phyloP scores from a whole-genome alignment of 108 stramenopile genomes.

The Cylindrotheca fusiformis region DNA sequence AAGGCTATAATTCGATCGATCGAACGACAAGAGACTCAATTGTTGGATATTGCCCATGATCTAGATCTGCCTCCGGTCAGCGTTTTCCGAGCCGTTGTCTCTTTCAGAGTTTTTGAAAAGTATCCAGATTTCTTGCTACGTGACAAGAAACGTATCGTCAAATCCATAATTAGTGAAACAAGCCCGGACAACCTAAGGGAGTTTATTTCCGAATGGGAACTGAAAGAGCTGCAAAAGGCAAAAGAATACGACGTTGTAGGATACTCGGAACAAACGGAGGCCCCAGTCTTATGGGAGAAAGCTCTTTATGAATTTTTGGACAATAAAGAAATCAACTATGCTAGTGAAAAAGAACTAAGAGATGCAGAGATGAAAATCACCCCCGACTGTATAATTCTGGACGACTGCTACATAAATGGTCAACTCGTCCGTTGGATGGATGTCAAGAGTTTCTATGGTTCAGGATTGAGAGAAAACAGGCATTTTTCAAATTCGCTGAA shows the following conservation, averaged over 20 bases:
- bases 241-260: not conserved
- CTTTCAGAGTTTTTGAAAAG: not conserved
- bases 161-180: not conserved
- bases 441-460: not conserved
- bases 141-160: not conserved
- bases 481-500: not conserved
- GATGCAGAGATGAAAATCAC: not conserved
- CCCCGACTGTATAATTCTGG: not conserved
- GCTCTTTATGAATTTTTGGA: not conserved
- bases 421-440: not conserved
- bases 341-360: not conserved
- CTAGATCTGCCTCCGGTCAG: not conserved
- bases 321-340: not conserved
- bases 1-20: not conserved
- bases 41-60: not conserved
- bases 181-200: not conserved
- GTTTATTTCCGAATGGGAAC: not conserved
- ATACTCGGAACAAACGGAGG: not conserved
- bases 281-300: not conserved
- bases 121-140: not conserved
- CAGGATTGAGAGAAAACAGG: not conserved
- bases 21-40: not conserved
- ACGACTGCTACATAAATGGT: not conserved
- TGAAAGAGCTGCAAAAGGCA: not conserved
- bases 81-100: not conserved